Percentiles rank a stretch among this genome's conserved stretches.
phyloP scores from a whole-genome alignment of 2,329 filamentous ascomycete genomes.

The Hymenoscyphus salicellus region DNA sequence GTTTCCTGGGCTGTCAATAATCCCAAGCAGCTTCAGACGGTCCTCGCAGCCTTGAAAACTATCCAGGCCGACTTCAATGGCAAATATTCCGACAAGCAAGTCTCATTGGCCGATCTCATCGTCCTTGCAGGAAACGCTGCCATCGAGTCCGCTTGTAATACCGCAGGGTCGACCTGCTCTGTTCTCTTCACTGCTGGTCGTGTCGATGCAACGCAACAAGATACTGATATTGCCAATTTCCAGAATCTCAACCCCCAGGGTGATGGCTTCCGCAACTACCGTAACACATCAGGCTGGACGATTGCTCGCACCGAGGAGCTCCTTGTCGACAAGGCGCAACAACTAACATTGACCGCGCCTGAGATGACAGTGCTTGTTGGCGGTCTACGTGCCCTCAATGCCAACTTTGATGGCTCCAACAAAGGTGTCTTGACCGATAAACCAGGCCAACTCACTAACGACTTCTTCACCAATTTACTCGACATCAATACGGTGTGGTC shows the following conservation, averaged over 20 bases:
- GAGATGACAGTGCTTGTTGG: conserved; percentile 56
- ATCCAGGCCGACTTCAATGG: conserved; percentile 52
- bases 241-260: conserved; percentile 51
- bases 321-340: conserved; percentile 56
- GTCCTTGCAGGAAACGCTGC: conserved; percentile 55
- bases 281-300: conserved; percentile 41
- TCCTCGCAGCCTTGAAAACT: conserved; percentile 24
- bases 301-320: conserved; percentile 51
- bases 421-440: conserved; percentile 54
- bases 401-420: conserved; percentile 54
- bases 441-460: conserved; percentile 55
- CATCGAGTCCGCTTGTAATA: conserved; percentile 46
- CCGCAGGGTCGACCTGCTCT: conserved; percentile 38
- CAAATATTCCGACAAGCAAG: conserved; percentile 51
- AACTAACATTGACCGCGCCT: conserved; percentile 53
- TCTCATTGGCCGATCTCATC: conserved; percentile 58
- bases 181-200: conserved; percentile 57
- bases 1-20: conserved; percentile 74
- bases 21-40: conserved; percentile 40
- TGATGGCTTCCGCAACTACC: conserved; percentile 61
- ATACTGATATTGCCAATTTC: conserved; percentile 55
- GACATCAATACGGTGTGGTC: conserved; percentile 55
- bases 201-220: conserved; percentile 53
- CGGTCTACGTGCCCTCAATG: conserved; percentile 53
- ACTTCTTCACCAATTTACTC: conserved; percentile 61